Percentiles rank a stretch among this genome's conserved stretches.
phyloP scores from a whole-genome alignment of 2,329 filamentous ascomycete species.

The Diplodia mutila region DNA sequence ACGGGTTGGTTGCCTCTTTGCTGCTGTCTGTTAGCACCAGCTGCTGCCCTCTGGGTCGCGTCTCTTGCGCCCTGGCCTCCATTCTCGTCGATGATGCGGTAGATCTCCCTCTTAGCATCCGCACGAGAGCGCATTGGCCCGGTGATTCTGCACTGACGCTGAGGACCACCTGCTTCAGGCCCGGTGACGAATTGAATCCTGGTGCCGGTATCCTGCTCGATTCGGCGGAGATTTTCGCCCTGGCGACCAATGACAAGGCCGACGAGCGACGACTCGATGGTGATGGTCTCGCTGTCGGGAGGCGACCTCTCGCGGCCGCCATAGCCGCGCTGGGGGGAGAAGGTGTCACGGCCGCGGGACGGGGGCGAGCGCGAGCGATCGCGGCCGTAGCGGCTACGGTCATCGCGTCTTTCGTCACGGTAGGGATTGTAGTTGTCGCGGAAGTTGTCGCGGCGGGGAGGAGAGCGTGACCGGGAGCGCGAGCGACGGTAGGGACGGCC shows the following conservation, averaged over 20 bases:
- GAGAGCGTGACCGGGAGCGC: conserved; percentile 66
- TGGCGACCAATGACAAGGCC: conserved; percentile 89
- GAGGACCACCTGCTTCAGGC: conserved; percentile 69
- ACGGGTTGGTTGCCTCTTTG: conserved; percentile 45
- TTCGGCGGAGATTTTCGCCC: conserved; percentile 83
- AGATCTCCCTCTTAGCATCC: conserved; percentile 81
- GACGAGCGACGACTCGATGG: conserved; percentile 84
- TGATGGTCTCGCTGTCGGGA: conserved; percentile 75
- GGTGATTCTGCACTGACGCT: conserved; percentile 83
- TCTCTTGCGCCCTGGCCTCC: conserved; percentile 55
- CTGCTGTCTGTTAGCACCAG: conserved; percentile 34
- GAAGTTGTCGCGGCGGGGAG: conserved; percentile 67
- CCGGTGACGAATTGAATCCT: conserved; percentile 87
- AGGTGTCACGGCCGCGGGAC: conserved; percentile 59
- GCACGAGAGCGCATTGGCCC: conserved; percentile 72
- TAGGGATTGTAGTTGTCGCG: conserved; percentile 81
- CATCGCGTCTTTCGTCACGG: conserved; percentile 79
- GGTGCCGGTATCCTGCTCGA: conserved; percentile 80
- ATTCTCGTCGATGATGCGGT: conserved; percentile 86
- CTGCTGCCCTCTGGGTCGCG: background rate
- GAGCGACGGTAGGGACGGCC: conserved; percentile 65
- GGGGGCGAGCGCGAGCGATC: conserved; percentile 75
- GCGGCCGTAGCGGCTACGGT: conserved; percentile 66
- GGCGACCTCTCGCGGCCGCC: conserved; percentile 62
- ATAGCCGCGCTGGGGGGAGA: conserved; percentile 62